These are phyloP conservation scores for Poa pratensis DNA, from an alignment of 176 grass and related monocot genomes.

Conservation along the genomic window DNA sequence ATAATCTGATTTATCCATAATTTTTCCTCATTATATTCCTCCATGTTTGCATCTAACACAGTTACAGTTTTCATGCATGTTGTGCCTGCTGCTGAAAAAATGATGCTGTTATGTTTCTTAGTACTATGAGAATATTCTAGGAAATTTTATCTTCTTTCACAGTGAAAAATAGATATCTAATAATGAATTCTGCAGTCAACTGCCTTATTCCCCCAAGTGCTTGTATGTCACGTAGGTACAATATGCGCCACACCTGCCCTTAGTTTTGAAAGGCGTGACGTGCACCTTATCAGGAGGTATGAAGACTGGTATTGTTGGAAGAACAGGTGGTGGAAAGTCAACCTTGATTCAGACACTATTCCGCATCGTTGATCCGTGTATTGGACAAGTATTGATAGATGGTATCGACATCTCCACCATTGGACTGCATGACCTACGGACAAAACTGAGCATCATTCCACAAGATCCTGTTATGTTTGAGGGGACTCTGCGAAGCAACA, in stretches of 20 bases:
- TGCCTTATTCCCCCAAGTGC: neutral
- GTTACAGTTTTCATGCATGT: neutral
- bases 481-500: slow-evolving; percentile 74
- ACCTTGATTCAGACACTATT: slow-evolving; percentile 77
- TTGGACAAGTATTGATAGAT: slow-evolving; percentile 66
- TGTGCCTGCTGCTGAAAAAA: neutral
- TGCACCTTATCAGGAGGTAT: slow-evolving; percentile 58
- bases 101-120: neutral
- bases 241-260: slow-evolving; percentile 56
- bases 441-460: slow-evolving; percentile 69
- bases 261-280: slow-evolving; percentile 64
- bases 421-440: slow-evolving; percentile 76
- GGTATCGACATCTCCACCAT: slow-evolving; percentile 64
- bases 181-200: neutral
- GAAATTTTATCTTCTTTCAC: neutral
- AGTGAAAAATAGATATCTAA: neutral
- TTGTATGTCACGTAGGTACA: slow-evolving; percentile 51
- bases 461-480: slow-evolving; percentile 78
- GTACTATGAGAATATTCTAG: neutral
- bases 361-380: slow-evolving; percentile 64
- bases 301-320: slow-evolving; percentile 77
- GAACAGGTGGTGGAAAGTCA: slow-evolving; percentile 76
- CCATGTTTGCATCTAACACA: neutral
- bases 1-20: neutral
- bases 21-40: neutral